Conservation (phyloP, 805 yeast genomes). For the Metschnikowia cubensis region DNA sequence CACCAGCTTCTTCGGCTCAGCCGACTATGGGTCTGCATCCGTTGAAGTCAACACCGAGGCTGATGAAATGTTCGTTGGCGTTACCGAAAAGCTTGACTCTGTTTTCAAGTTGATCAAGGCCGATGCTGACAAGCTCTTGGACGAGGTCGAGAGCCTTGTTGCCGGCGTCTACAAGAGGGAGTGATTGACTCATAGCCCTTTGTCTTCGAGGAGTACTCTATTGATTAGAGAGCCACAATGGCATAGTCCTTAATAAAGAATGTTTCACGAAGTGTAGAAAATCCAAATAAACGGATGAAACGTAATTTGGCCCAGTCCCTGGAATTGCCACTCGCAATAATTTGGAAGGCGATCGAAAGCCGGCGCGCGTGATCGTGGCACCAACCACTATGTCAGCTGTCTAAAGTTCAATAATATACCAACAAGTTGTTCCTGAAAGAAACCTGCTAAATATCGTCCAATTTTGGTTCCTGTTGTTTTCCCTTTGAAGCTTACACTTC, state of each 20-base stretch:
- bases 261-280: neutral
- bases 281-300: neutral
- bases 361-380: constrained; percentile 1
- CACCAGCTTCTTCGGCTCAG: constrained; percentile 55
- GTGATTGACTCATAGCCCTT: constrained; percentile 1
- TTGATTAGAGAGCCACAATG: constrained; percentile 3
- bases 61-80: constrained; percentile 10
- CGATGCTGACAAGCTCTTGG: constrained; percentile 18
- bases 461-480: neutral
- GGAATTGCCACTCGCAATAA: neutral
- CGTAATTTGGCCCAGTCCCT: neutral
- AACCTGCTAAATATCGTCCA: neutral
- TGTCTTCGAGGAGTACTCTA: neutral
- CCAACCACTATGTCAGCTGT: neutral
- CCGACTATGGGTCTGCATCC: constrained; percentile 10
- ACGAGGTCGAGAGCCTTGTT: constrained; percentile 26
- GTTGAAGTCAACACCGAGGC: constrained; percentile 18
- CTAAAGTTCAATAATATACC: neutral
- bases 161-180: constrained; percentile 23
- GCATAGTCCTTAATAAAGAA: neutral
- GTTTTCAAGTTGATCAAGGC: constrained; percentile 19
- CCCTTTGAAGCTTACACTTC: neutral
- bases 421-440: neutral
- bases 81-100: constrained; percentile 20
- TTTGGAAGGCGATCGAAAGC: neutral